Evolutionary conservation across 345 rosid species (phyloP).

Genomic region (Syzygium aromaticum): DNA sequence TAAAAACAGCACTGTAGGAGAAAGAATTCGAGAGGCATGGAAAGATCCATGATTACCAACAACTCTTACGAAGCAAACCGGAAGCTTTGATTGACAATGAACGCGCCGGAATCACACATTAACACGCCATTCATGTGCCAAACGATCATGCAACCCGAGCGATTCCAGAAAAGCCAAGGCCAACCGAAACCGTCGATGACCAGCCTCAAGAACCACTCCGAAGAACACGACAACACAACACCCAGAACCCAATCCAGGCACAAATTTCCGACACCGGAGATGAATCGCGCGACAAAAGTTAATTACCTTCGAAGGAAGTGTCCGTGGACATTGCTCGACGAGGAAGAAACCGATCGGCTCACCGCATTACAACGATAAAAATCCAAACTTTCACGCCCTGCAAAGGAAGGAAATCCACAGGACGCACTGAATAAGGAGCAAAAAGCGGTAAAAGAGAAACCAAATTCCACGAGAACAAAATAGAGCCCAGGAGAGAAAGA

Average conservation of each 20-base stretch:
- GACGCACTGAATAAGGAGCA: neutral
- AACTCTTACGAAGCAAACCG: neutral
- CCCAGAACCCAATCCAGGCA: neutral
- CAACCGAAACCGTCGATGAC: neutral
- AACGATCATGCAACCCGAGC: neutral
- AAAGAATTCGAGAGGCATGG: neutral
- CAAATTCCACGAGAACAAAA: neutral
- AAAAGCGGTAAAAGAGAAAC: neutral
- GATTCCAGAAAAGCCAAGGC: neutral
- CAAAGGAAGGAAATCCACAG: neutral
- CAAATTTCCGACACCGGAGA: neutral
- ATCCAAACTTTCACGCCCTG: neutral
- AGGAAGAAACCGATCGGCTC: neutral
- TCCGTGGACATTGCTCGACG: neutral
- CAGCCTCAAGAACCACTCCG: neutral
- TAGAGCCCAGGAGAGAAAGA: neutral
- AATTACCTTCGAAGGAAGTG: neutral
- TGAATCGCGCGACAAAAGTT: neutral
- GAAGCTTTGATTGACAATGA: neutral
- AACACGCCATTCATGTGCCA: neutral
- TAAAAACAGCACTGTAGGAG: neutral
- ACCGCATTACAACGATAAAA: neutral
- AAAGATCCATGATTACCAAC: neutral
- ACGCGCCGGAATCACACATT: neutral
- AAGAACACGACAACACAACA: neutral